Base-by-base conservation (phyloP, 306 rosid genomes). In the Adenanthera pavonina region DNA sequence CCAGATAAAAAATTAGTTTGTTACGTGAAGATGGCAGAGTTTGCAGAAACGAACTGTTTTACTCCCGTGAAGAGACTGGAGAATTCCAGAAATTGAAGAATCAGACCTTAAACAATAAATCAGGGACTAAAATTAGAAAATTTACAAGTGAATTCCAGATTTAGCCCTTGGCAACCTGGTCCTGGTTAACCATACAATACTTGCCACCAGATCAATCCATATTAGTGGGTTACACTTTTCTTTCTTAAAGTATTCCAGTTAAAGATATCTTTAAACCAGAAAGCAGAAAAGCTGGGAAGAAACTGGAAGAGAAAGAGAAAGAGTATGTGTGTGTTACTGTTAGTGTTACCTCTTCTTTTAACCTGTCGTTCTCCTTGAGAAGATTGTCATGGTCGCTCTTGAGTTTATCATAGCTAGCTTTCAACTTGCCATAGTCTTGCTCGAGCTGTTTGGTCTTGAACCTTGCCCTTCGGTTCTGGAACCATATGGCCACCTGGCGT, bases 401-500 rank as follows among this genome's bases (percentile, higher is more conserved):
- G 75, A 93, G 96, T 52, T 69, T 72, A 20, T 86, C 86, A 81
- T 41, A 90, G 77, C 87, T 75, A 57, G 88, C 76, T 69, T 86
- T 88, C 84, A 93, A 81, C 0, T 79, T 81, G 57, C 72, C 92
- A 44, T 84, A 90, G 40, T 91, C 97, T 75, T 74, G 87, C 15
- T 88, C 94, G 6, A 93, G 80, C 70, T 85, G 97, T 43, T 95
- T 95, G 48, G 92, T 89, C 84, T 95, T 93, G 62, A 79, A 89
- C 34, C 97, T 87, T 60, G 96, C 97, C 46, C 97, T 86, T 59
- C 97, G 82, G 87, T 93, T 95, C 81, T 95, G 99, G 65, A 95
- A 95, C 99, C 99, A 95, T 65, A 95, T 91, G 8, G 99, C 97
- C 8, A 95, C 95, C 91, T 95, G 99, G 77, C 99, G 90, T 62